Evolutionary conservation across 805 yeast species (phyloP), one percentile per base, ranked within the genome.

Genomic region (Candida ortonii): DNA sequence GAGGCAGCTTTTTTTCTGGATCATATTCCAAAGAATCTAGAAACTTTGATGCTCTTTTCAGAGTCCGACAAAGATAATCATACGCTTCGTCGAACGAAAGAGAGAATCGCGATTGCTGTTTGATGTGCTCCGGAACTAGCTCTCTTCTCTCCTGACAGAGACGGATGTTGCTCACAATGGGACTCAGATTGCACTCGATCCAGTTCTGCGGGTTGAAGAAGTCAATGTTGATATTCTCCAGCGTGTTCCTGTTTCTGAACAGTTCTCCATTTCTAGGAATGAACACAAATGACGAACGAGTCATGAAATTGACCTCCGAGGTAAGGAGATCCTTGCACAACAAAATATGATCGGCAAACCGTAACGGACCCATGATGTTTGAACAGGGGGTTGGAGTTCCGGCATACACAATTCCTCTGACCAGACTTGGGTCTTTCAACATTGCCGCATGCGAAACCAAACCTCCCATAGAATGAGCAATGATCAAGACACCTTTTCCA

Each of bases 401-500:
- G 10, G 76, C 90, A 51, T 87, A 89, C 2, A 89, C 59, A 1
- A 89, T 47, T 1, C 93, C 90, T 41, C 89, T 67, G 49, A 89
- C 72, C 26, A 87, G 57, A 10, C 71, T 61, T 0, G 95, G 88
- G 39, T 76, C 71, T 33, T 64, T 63, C 34, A 81, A 83, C 68
- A 89, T 64, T 0, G 83, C 86, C 36, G 82, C 80, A 53, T 87
- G 96, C 0, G 95, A 78, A 6, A 89, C 71, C 21, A 89, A 54
- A 0, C 97, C 97, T 34, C 97, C 97, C 96, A 89, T 88, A 0
- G 96, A 87, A 57, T 89, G 97, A 0, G 93, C 93, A 33, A 89
- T 76, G 1, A 89, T 76, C 16, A 81, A 61, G 0, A 80, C 71
- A 9, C 84, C 87, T 41, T 72, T 71, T 12, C 76, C 76, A 0